phyloP scores from a whole-genome alignment of 768 basidiomycete genomes.

The Pisolithus sp. region DNA sequence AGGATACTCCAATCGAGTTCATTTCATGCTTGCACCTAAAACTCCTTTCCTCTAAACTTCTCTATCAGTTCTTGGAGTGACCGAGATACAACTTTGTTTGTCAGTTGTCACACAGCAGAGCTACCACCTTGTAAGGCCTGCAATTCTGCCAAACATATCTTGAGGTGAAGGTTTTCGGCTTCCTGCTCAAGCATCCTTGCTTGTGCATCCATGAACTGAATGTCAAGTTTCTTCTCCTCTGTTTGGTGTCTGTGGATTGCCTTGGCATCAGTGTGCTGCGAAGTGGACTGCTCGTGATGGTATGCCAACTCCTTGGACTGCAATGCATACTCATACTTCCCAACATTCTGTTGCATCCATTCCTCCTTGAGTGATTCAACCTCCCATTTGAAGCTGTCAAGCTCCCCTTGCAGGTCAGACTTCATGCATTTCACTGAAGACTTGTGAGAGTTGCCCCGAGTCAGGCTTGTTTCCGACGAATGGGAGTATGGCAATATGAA shows the following conservation, averaged over 20 bases:
- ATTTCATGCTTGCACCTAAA: too few species aligned
- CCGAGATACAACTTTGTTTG: too few species aligned
- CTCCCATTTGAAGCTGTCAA: not conserved
- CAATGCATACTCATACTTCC: not conserved
- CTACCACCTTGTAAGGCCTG: not conserved
- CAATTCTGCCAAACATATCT: not conserved
- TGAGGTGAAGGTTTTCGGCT: not conserved
- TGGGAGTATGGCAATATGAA: too few species aligned
- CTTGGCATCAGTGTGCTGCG: not conserved
- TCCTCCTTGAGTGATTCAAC: not conserved
- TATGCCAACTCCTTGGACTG: conserved; percentile 1
- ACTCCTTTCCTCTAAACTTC: too few species aligned
- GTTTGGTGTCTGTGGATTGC: not conserved
- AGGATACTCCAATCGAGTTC: too few species aligned
- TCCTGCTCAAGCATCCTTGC: not conserved
- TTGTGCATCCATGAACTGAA: not conserved
- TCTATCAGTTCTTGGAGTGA: too few species aligned
- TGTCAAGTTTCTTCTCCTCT: conserved; percentile 1
- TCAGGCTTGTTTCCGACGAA: too few species aligned
- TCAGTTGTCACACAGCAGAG: too few species aligned
- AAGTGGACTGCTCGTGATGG: not conserved
- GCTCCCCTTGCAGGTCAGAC: not conserved
- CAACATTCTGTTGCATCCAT: not conserved
- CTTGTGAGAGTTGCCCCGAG: not conserved
- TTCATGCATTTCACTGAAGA: too few species aligned